Conservation (phyloP, 208 protist species). For the Blastocrithidia nonstop region DNA sequence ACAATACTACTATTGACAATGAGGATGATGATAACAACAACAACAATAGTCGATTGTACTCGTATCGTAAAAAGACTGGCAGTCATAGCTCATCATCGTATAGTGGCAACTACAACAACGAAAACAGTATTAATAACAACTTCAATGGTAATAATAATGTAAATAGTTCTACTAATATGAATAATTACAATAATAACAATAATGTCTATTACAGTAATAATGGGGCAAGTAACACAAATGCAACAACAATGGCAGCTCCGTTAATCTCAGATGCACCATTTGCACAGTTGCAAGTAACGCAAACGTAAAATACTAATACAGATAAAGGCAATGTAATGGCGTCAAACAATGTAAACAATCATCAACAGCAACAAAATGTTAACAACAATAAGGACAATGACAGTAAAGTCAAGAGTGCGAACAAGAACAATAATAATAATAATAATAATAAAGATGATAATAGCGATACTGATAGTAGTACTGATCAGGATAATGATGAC, state of each 20-base stretch:
- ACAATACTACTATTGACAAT: conserved; percentile 14
- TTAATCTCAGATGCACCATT: not conserved
- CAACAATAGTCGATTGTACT: not conserved
- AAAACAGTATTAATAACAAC: not conserved
- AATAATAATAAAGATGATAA: conserved; percentile 2
- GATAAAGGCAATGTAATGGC: not conserved
- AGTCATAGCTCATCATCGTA: not conserved
- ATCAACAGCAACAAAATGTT: not conserved
- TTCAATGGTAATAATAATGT: not conserved
- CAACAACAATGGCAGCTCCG: conserved; percentile 5
- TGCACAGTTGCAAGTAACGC: no score
- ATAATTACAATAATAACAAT: not conserved
- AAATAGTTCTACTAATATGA: not conserved
- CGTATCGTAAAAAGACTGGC: not conserved
- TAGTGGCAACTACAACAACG: not conserved
- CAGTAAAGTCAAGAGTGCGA: conserved; percentile 4
- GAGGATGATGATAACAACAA: conserved; percentile 8
- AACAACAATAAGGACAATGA: conserved; percentile 2
- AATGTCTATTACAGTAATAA: no score
- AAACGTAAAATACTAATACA: not conserved
- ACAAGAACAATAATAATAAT: not conserved
- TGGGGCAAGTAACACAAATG: no score
- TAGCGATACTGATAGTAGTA: conserved; percentile 3
- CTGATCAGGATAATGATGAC: not conserved
- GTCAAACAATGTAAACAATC: not conserved